A percentile compares a stretch with the other conserved stretches of the same genome.
Conservation (phyloP, 176 grass and related monocot species). For the Oryza meridionalis region DNA sequence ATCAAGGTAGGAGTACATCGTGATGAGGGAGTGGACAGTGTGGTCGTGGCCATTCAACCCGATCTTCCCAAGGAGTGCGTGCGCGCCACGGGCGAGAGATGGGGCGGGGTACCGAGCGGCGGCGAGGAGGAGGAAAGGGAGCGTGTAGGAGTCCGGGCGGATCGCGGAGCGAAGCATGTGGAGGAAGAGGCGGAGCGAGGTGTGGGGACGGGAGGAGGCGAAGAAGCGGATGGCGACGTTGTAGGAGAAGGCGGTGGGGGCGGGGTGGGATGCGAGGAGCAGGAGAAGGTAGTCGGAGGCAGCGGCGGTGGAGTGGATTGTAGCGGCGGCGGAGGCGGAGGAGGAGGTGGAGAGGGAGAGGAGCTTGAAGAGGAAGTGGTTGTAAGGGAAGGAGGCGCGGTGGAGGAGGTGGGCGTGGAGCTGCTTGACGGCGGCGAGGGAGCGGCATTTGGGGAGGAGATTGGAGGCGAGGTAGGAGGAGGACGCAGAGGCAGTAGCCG, state of each 20-base stretch:
- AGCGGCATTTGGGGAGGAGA: background rate
- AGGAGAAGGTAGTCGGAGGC: conserved; percentile 32
- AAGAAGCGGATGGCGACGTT: conserved; percentile 43
- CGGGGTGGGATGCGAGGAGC: conserved; percentile 38
- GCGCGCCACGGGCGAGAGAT: conserved; percentile 23
- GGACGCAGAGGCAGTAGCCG: too few species aligned
- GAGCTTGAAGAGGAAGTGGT: conserved; percentile 56
- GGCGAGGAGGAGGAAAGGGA: conserved; percentile 53
- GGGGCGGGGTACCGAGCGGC: conserved; percentile 37
- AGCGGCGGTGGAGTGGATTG: too few species aligned
- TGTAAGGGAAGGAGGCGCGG: conserved; percentile 47
- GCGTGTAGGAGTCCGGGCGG: conserved; percentile 45
- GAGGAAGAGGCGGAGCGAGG: conserved; percentile 39
- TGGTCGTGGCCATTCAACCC: conserved; percentile 38
- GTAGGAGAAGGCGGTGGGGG: conserved; percentile 45
- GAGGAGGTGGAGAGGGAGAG: conserved; percentile 27
- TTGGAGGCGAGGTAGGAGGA: too few species aligned
- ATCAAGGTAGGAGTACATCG: conserved; percentile 41
- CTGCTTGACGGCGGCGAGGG: conserved; percentile 34
- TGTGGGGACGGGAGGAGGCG: conserved; percentile 20
- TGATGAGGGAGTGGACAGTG: conserved; percentile 46
- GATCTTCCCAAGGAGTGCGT: conserved; percentile 45
- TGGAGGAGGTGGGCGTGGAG: conserved; percentile 40
- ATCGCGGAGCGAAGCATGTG: conserved; percentile 43
- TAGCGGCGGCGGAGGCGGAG: background rate